Evolutionary conservation across 768 basidiomycete species (phyloP).

Genomic region (Porpolomopsis calyptriformis): DNA sequence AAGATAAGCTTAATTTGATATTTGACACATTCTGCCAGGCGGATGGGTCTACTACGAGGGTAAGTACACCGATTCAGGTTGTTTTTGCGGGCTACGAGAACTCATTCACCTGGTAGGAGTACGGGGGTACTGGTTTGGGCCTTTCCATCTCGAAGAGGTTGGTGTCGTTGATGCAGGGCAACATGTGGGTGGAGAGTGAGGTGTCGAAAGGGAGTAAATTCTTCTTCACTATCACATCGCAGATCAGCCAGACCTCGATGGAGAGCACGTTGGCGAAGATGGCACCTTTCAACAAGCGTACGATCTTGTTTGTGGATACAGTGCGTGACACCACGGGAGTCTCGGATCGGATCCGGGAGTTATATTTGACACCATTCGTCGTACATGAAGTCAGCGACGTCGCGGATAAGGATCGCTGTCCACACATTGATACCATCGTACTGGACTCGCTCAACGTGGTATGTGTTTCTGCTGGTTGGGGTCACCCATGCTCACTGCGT

Average conservation of each 20-base stretch:
- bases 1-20: no score
- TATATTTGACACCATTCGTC: constrained; percentile 69
- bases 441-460: constrained; percentile 84
- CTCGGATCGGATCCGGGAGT: constrained; percentile 61
- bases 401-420: constrained; percentile 67
- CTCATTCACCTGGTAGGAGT: constrained; percentile 54
- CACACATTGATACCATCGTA: constrained; percentile 90
- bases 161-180: constrained; percentile 94
- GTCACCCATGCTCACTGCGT: constrained; percentile 2
- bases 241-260: constrained; percentile 64
- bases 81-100: constrained; percentile 6
- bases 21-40: constrained; percentile 99
- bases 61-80: constrained; percentile 26
- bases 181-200: constrained; percentile 98
- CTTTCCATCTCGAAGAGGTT: constrained; percentile 96
- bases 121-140: constrained; percentile 93
- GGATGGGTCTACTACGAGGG: constrained; percentile 93
- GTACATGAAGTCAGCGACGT: constrained; percentile 76
- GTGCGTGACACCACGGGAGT: constrained; percentile 66
- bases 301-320: constrained; percentile 89
- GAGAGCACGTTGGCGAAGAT: constrained; percentile 71
- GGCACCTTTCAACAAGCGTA: constrained; percentile 76
- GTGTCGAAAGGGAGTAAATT: constrained; percentile 88
- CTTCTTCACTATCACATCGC: constrained; percentile 92
- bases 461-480: constrained; percentile 28